Conservation (phyloP, 169 alveolate genomes). For the Plasmodium sp. region DNA sequence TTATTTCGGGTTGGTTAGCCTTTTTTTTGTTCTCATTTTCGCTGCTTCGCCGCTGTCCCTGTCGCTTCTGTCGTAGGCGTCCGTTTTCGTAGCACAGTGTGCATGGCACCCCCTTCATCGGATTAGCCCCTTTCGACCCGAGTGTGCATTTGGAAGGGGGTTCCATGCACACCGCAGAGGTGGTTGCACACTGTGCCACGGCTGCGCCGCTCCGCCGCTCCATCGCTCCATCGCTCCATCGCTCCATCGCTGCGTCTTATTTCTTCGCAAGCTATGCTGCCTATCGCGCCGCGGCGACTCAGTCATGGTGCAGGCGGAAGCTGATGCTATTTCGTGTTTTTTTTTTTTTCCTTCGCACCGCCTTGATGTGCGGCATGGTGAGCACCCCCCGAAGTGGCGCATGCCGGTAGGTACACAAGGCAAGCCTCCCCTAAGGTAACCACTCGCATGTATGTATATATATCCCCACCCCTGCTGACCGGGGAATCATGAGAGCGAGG, state of each 20-base stretch:
- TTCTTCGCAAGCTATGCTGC: too few species aligned
- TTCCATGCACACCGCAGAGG: too few species aligned
- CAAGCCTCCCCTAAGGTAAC: not conserved
- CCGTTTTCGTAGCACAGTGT: not conserved
- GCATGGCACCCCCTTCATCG: too few species aligned
- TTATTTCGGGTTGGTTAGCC: not conserved
- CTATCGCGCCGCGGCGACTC: too few species aligned
- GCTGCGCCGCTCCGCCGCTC: not conserved
- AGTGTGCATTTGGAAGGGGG: too few species aligned
- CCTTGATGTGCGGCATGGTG: not conserved
- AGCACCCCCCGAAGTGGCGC: not conserved
- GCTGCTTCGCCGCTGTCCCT: too few species aligned
- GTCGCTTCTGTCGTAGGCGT: not conserved
- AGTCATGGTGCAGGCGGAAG: too few species aligned
- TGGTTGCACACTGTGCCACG: not conserved
- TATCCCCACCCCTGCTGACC: not conserved
- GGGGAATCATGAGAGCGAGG: slow-evolving; percentile 25
- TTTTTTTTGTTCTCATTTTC: too few species aligned
- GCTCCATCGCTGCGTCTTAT: too few species aligned
- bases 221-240: too few species aligned
- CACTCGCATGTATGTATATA: not conserved
- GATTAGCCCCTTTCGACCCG: too few species aligned
- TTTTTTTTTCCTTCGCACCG: not conserved
- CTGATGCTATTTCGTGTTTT: too few species aligned
- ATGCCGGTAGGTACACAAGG: not conserved